These are phyloP conservation scores for Gnetum montanum DNA, from an alignment of 75 land plant species.

Conservation along the genomic window DNA sequence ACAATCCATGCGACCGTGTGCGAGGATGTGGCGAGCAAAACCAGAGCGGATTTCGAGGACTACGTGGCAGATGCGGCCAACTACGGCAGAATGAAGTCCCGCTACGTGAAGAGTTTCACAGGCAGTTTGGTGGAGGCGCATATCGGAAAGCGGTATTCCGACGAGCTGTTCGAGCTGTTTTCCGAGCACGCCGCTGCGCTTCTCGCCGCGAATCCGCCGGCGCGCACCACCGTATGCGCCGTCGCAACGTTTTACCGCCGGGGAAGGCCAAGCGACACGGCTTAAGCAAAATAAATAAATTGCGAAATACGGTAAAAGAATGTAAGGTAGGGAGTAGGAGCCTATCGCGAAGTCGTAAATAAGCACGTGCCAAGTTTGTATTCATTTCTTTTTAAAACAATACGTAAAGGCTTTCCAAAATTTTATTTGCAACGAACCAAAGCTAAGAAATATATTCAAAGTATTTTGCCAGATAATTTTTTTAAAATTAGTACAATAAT, in stretches of 20 bases:
- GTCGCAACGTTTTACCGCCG: conserved; percentile 2
- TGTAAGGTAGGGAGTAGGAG: too few species aligned
- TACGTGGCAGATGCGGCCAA: neutral
- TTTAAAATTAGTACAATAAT: too few species aligned
- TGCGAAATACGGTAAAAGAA: too few species aligned
- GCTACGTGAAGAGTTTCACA: neutral
- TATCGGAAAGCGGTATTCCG: conserved; percentile 7
- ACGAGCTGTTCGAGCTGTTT: conserved; percentile 1
- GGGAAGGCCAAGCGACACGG: too few species aligned
- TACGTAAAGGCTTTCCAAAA: too few species aligned
- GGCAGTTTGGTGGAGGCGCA: conserved; percentile 7
- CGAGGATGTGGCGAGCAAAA: conserved; percentile 2
- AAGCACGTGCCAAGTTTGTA: too few species aligned
- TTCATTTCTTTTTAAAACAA: too few species aligned
- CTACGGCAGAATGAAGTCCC: neutral
- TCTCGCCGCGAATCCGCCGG: neutral
- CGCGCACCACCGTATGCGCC: neutral
- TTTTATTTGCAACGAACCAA: too few species aligned
- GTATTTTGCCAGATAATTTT: too few species aligned
- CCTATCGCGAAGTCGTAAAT: too few species aligned
- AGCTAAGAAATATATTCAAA: too few species aligned
- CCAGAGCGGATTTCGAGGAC: conserved; percentile 1
- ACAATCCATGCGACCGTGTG: neutral
- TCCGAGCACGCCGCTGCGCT: neutral
- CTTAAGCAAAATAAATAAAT: too few species aligned